Percentiles rank a stretch among this genome's conserved stretches.
These are phyloP conservation scores for Urtica urens DNA, from an alignment of 306 rosid species.

Conservation along the genomic window DNA sequence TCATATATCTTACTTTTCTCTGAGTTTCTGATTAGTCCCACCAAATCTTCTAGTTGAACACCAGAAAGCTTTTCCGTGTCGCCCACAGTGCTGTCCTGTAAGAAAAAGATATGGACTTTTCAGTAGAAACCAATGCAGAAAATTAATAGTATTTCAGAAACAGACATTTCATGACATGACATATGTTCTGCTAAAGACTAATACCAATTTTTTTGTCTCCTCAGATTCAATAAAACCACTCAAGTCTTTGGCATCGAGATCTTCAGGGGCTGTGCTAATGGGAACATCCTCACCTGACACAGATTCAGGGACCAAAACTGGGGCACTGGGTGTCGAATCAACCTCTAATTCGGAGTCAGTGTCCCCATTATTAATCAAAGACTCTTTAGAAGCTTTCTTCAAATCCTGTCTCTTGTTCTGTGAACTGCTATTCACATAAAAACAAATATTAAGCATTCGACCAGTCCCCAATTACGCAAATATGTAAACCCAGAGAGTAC, in stretches of 20 bases:
- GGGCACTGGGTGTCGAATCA: constrained; percentile 18
- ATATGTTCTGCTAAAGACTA: neutral
- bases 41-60: constrained; percentile 51
- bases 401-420: constrained; percentile 39
- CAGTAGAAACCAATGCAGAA: neutral
- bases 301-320: constrained; percentile 27
- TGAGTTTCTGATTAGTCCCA: constrained; percentile 64
- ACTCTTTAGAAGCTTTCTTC: constrained; percentile 41
- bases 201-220: neutral
- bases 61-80: constrained; percentile 35
- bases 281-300: constrained; percentile 15
- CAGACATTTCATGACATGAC: neutral
- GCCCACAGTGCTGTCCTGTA: constrained; percentile 34
- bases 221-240: neutral
- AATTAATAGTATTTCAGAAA: neutral
- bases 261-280: constrained; percentile 11
- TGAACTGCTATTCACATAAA: constrained; percentile 32
- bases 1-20: constrained; percentile 59
- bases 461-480: neutral
- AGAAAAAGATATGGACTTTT: neutral
- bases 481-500: no score
- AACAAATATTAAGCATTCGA: neutral
- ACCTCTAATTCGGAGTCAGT: constrained; percentile 28
- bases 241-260: constrained; percentile 16
- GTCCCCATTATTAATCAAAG: constrained; percentile 31